A percentile compares a stretch with the other conserved stretches of the same genome.
Conservation (phyloP, 768 basidiomycete species). For the Xerocomus potaroensis region DNA sequence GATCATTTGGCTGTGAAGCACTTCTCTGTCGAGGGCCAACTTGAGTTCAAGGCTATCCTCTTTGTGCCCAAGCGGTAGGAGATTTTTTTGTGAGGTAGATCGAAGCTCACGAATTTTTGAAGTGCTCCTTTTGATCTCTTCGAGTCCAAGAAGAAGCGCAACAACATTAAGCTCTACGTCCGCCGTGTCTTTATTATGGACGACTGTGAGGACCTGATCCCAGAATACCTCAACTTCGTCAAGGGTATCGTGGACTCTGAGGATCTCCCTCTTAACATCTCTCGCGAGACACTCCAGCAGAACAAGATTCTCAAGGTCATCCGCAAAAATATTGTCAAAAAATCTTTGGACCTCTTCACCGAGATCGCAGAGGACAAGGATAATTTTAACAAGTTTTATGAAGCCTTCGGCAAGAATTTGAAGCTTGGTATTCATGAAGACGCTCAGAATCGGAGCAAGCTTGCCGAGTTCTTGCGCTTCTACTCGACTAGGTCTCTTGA, state of each 20-base stretch:
- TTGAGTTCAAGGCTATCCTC: slow-evolving; percentile 99
- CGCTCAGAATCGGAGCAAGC: slow-evolving; percentile 97
- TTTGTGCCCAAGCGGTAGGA: slow-evolving; percentile 92
- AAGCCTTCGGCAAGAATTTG: slow-evolving; percentile 98
- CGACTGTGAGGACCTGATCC: slow-evolving; percentile 98
- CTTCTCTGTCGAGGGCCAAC: slow-evolving; percentile 99
- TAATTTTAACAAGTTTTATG: slow-evolving; percentile 95
- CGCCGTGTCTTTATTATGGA: slow-evolving; percentile 99
- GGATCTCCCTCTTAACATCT: slow-evolving; percentile 99
- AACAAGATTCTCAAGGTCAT: slow-evolving; percentile 99
- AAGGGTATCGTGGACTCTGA: slow-evolving; percentile 99
- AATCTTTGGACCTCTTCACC: slow-evolving; percentile 88
- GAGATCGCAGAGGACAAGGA: slow-evolving; percentile 99
- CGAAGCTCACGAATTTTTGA: slow-evolving; percentile 2
- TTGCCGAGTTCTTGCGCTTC: slow-evolving; percentile 99
- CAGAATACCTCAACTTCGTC: slow-evolving; percentile 99
- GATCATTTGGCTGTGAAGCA: slow-evolving; percentile 99
- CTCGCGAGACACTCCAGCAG: slow-evolving; percentile 98
- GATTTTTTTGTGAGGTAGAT: not conserved
- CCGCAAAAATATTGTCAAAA: slow-evolving; percentile 99
- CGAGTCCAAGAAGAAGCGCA: slow-evolving; percentile 99
- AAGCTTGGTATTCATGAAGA: slow-evolving; percentile 99
- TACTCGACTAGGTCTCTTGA: slow-evolving; percentile 91
- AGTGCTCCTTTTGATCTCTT: slow-evolving; percentile 99
- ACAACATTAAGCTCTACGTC: slow-evolving; percentile 99